A percentile compares a stretch with the other conserved stretches of the same genome.
Evolutionary conservation across 257 asterid species (phyloP).

Genomic region (Jaltomata sinuosa): DNA sequence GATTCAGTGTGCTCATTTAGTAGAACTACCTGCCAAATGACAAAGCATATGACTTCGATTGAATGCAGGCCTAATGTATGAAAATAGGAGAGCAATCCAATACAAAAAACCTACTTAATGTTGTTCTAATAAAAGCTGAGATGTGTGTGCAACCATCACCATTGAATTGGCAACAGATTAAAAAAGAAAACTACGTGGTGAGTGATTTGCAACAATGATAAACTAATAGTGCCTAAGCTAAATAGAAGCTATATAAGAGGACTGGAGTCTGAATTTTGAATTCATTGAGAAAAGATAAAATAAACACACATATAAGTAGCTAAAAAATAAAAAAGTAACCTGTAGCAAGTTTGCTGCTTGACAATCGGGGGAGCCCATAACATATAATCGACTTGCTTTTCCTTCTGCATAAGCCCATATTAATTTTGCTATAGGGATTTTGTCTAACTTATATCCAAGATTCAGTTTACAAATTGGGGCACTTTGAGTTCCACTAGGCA

Average conservation of each 20-base stretch:
- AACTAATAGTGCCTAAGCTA: neutral
- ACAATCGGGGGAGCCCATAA: slow-evolving; percentile 52
- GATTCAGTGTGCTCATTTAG: slow-evolving; percentile 70
- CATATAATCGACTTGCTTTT: slow-evolving; percentile 78
- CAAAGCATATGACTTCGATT: neutral
- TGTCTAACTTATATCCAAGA: slow-evolving; percentile 82
- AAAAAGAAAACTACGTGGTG: neutral
- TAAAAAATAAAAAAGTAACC: slow-evolving; percentile 24
- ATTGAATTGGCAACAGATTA: neutral
- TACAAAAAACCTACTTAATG: neutral
- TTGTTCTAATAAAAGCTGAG: neutral
- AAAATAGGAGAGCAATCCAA: neutral
- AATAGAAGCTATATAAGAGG: neutral
- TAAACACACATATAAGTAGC: neutral
- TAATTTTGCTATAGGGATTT: slow-evolving; percentile 59
- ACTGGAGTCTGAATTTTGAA: neutral
- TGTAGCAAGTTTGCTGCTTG: slow-evolving; percentile 54
- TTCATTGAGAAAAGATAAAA: neutral
- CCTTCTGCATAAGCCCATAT: slow-evolving; percentile 69
- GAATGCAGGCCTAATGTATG: neutral
- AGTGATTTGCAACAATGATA: neutral
- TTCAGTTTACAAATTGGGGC: slow-evolving; percentile 62
- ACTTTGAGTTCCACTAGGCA: slow-evolving; percentile 25
- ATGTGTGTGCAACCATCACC: neutral
- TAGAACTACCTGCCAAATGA: slow-evolving; percentile 68